phyloP scores from a whole-genome alignment of 176 grass and related monocot genomes.

The Hordeum vulgare region DNA sequence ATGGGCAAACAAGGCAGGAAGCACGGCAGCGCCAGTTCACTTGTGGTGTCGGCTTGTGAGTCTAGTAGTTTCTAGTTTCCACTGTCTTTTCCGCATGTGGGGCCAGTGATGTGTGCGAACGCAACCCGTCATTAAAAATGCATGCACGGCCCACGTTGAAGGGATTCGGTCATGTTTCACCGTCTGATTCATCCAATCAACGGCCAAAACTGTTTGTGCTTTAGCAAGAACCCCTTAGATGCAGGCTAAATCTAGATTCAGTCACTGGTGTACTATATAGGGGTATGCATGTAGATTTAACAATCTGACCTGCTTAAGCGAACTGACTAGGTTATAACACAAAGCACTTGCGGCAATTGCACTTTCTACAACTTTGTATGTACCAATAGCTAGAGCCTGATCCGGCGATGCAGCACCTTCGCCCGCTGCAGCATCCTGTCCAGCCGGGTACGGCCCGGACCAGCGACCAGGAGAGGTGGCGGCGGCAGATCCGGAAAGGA shows the following conservation, averaged over 20 bases:
- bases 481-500: neutral
- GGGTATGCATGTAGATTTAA: neutral
- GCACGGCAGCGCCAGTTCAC: neutral
- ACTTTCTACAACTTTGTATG: no score
- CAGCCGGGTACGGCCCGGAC: neutral
- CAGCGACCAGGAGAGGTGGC: neutral
- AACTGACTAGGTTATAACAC: constrained; percentile 5
- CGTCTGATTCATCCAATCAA: neutral
- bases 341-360: neutral
- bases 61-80: neutral
- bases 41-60: neutral
- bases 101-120: neutral
- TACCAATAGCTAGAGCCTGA: neutral
- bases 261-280: neutral
- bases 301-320: neutral
- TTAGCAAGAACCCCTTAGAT: neutral
- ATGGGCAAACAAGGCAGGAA: neutral
- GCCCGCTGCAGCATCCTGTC: neutral
- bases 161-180: neutral
- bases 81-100: neutral
- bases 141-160: neutral
- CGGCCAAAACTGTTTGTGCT: neutral
- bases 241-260: neutral
- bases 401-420: neutral
- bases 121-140: neutral